Conservation (phyloP, 805 yeast genomes). For the Metschnikowia peoriensis region DNA sequence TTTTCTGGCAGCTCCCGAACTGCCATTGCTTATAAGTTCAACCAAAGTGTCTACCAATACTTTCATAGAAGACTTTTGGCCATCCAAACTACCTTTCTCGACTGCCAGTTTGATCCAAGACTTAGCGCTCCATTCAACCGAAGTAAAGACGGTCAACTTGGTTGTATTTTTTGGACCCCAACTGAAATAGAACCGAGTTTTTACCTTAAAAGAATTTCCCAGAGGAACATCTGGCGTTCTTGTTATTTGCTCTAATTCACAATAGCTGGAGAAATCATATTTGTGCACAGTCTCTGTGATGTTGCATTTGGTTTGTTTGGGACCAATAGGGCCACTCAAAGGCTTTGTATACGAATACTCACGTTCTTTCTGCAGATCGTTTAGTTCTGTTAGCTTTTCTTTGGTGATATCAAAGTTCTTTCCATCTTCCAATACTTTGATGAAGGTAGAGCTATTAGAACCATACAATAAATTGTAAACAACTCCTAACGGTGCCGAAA, state of each 20-base stretch:
- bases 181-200: conserved; percentile 65
- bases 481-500: conserved; percentile 75
- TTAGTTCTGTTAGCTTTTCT: conserved; percentile 30
- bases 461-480: conserved; percentile 74
- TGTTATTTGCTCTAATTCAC: conserved; percentile 62
- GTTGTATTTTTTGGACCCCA: conserved; percentile 75
- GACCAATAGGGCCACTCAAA: conserved; percentile 81
- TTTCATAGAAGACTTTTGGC: conserved; percentile 53
- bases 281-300: conserved; percentile 59
- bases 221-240: conserved; percentile 96
- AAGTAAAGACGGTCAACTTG: conserved; percentile 56
- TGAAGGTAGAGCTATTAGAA: conserved; percentile 40
- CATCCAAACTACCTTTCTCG: conserved; percentile 79
- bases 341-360: conserved; percentile 69
- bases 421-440: conserved; percentile 33
- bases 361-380: conserved; percentile 44
- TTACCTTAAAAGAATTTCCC: conserved; percentile 75
- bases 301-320: conserved; percentile 78
- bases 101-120: conserved; percentile 91
- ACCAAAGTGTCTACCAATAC: conserved; percentile 11
- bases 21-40: conserved; percentile 10
- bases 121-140: conserved; percentile 84
- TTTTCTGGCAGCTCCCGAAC: conserved; percentile 11
- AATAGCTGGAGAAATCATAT: conserved; percentile 51
- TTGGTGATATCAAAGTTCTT: conserved; percentile 26